Percentiles rank a stretch among this genome's conserved stretches.
These are phyloP conservation scores for Suillus variegatus DNA, from an alignment of 768 basidiomycete genomes.

Conservation along the genomic window DNA sequence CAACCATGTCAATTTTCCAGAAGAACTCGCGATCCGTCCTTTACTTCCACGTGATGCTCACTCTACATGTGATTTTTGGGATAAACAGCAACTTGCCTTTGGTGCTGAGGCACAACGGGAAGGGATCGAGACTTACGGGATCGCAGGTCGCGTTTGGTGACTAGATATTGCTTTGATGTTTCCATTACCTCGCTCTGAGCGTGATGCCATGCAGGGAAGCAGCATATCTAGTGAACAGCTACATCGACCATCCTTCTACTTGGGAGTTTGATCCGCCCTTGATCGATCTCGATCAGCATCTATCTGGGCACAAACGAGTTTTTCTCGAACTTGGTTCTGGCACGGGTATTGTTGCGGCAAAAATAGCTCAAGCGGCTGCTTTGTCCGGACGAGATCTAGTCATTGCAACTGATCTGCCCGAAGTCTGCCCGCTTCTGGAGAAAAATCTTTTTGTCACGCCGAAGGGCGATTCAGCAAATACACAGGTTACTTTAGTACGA, in stretches of 20 bases:
- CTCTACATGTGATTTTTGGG: too few species aligned
- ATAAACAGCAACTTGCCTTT: slow-evolving; percentile 20
- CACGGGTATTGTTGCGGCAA: slow-evolving; percentile 59
- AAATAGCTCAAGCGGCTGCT: slow-evolving; percentile 46
- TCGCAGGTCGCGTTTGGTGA: slow-evolving; percentile 86
- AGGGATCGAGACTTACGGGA: slow-evolving; percentile 73
- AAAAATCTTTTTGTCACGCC: slow-evolving; percentile 33
- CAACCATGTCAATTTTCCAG: slow-evolving; percentile 2
- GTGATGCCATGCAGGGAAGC: slow-evolving; percentile 62
- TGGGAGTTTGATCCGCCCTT: slow-evolving; percentile 60
- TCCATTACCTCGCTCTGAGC: slow-evolving; percentile 15
- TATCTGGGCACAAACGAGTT: slow-evolving; percentile 21
- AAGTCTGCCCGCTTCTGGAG: slow-evolving; percentile 59
- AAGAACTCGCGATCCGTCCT: neutral
- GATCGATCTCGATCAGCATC: slow-evolving; percentile 23
- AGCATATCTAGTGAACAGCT: slow-evolving; percentile 58
- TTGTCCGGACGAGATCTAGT: slow-evolving; percentile 28
- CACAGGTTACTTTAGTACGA: slow-evolving; percentile 35
- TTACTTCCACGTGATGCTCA: neutral
- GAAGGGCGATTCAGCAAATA: neutral
- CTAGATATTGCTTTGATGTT: slow-evolving; percentile 15
- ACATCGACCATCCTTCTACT: slow-evolving; percentile 43
- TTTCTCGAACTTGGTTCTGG: slow-evolving; percentile 84
- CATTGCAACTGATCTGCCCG: slow-evolving; percentile 74
- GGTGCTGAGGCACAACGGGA: slow-evolving; percentile 44